A percentile compares a stretch with the other conserved stretches of the same genome.
Evolutionary conservation across 1,139 yeast genomes (phyloP).

Genomic region (Saccharomyces pastorianus): DNA sequence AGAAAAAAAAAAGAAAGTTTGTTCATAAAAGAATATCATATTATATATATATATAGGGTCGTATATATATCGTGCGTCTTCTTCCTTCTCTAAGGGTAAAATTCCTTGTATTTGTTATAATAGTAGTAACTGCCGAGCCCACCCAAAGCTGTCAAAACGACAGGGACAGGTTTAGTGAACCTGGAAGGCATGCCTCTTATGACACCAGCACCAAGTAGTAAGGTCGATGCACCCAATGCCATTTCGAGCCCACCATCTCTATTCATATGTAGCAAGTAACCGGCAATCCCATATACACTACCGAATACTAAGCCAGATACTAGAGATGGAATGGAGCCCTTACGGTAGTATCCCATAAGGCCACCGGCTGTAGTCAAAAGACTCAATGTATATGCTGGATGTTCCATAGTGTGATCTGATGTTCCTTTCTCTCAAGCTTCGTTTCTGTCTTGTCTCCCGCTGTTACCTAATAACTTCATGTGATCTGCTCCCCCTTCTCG

Average conservation of each 20-base stretch:
- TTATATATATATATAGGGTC: background rate
- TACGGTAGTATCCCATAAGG: constrained; percentile 50
- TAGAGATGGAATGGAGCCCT: constrained; percentile 68
- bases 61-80: background rate
- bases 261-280: constrained; percentile 64
- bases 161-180: constrained; percentile 70
- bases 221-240: constrained; percentile 63
- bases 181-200: constrained; percentile 53
- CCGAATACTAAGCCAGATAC: constrained; percentile 70
- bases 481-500: background rate
- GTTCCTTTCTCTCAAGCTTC: background rate
- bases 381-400: constrained; percentile 69
- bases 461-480: background rate
- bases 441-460: background rate
- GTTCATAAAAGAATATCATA: background rate
- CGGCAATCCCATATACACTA: constrained; percentile 64
- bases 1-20: background rate
- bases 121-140: constrained; percentile 60
- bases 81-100: constrained; percentile 34
- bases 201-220: constrained; percentile 61
- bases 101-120: constrained; percentile 61
- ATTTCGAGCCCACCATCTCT: constrained; percentile 74
- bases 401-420: constrained; percentile 43
- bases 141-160: constrained; percentile 58
- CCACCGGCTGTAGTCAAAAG: constrained; percentile 75